Percentiles rank a stretch among this genome's conserved stretches.
Evolutionary conservation across 169 alveolate genomes (phyloP).

Genomic region (Cytauxzoon felis): DNA sequence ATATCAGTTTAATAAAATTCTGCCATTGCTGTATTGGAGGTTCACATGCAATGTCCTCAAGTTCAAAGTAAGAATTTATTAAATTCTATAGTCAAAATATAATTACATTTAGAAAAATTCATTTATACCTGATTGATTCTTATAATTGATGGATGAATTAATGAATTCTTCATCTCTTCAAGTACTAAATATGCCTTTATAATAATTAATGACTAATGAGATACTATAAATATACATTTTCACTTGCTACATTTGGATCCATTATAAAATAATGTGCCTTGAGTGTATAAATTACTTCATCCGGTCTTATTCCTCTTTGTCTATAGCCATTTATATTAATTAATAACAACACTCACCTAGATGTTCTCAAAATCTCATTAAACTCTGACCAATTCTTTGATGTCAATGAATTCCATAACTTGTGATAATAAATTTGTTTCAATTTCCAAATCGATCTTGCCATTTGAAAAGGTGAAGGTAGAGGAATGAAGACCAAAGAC

Average conservation of each 20-base stretch:
- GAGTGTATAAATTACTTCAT: conserved; percentile 79
- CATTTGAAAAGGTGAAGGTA: no score
- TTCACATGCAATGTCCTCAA: conserved; percentile 71
- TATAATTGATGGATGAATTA: conserved; percentile 75
- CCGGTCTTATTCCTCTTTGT: conserved; percentile 65
- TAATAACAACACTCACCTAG: conserved; percentile 42
- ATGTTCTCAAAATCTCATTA: conserved; percentile 33
- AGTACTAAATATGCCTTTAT: conserved; percentile 72
- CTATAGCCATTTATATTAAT: conserved; percentile 42
- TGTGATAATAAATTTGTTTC: conserved; percentile 61
- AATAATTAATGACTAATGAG: neutral
- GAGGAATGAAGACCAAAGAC: no score
- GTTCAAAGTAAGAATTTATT: conserved; percentile 73
- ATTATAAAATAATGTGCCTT: conserved; percentile 68
- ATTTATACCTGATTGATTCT: conserved; percentile 71
- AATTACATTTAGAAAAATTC: no score
- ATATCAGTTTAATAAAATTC: conserved; percentile 62
- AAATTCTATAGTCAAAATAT: conserved; percentile 26
- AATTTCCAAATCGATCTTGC: conserved; percentile 48
- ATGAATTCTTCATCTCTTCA: conserved; percentile 80
- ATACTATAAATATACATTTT: conserved; percentile 49
- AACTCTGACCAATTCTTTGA: conserved; percentile 41
- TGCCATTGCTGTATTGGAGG: conserved; percentile 73
- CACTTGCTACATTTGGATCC: conserved; percentile 64
- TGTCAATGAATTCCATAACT: conserved; percentile 47